These are phyloP conservation scores for Exophiala mesophila DNA, from an alignment of 2,329 filamentous ascomycete species.

Conservation along the genomic window DNA sequence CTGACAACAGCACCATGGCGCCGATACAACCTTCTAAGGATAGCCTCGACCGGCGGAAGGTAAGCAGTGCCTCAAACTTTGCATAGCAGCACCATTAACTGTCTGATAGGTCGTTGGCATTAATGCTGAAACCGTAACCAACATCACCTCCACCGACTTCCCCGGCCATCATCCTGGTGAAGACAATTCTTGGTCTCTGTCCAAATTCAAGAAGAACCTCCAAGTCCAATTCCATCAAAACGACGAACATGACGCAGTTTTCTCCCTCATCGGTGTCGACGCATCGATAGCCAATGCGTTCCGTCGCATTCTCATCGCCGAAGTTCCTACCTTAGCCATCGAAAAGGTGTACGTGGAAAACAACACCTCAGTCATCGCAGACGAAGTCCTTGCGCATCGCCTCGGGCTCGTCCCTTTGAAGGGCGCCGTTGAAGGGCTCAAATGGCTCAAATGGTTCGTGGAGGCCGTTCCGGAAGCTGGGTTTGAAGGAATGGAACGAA, in stretches of 20 bases:
- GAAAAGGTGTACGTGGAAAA: constrained; percentile 90
- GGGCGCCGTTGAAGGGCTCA: constrained; percentile 70
- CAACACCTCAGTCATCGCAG: constrained; percentile 97
- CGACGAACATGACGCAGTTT: constrained; percentile 68
- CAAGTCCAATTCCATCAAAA: constrained; percentile 80
- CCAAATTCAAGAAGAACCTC: constrained; percentile 65
- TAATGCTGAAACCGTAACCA: constrained; percentile 82
- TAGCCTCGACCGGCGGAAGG: constrained; percentile 23
- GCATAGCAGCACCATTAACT: constrained; percentile 1
- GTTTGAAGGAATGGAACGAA: constrained; percentile 41
- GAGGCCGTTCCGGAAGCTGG: constrained; percentile 58
- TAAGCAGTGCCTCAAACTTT: constrained; percentile 1
- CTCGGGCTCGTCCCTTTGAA: constrained; percentile 87
- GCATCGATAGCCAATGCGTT: constrained; percentile 95
- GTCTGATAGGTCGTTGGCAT: constrained; percentile 58
- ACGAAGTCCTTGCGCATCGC: constrained; percentile 88
- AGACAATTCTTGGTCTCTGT: constrained; percentile 72
- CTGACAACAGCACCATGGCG: constrained; percentile 17
- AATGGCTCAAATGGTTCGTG: constrained; percentile 76
- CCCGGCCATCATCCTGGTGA: constrained; percentile 88
- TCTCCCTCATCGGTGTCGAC: constrained; percentile 88
- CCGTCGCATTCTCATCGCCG: constrained; percentile 88
- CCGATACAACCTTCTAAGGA: constrained; percentile 16
- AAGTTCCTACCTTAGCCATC: constrained; percentile 90
- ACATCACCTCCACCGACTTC: constrained; percentile 86